Percentiles rank a stretch among this genome's conserved stretches.
Evolutionary conservation across 768 basidiomycete species (phyloP).

Genomic region (Lentinula aciculospora): DNA sequence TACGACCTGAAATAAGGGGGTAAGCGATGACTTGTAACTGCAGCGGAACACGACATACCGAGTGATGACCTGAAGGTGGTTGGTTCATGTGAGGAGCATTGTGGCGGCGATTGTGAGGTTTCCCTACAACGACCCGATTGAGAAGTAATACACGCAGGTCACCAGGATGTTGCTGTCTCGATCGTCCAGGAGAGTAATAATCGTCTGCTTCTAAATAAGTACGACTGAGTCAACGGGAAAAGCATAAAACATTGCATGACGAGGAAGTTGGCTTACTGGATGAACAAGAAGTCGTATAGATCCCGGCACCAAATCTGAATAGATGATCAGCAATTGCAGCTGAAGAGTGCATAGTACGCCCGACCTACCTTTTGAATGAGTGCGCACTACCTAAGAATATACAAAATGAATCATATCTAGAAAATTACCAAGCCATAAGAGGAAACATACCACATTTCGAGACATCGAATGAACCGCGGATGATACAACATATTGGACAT

Average conservation of each 20-base stretch:
- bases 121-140: constrained; percentile 62
- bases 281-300: constrained; percentile 62
- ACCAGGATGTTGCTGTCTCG: constrained; percentile 30
- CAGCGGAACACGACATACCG: constrained; percentile 31
- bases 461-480: constrained; percentile 57
- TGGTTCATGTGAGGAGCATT: constrained; percentile 43
- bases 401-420: background rate
- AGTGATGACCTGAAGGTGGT: constrained; percentile 56
- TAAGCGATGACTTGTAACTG: no score
- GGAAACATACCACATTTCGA: constrained; percentile 44
- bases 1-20: constrained; percentile 43
- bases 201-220: constrained; percentile 54
- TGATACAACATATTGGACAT: constrained; percentile 52
- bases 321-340: background rate
- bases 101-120: constrained; percentile 39
- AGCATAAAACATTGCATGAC: background rate
- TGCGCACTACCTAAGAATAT: background rate
- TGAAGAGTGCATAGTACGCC: background rate
- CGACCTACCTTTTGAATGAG: constrained; percentile 1
- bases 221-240: background rate
- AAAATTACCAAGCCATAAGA: background rate
- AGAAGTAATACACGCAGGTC: constrained; percentile 46
- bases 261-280: constrained; percentile 41
- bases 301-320: constrained; percentile 59
- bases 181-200: constrained; percentile 28